These are phyloP conservation scores for Kregervanrija fluxuum DNA, from an alignment of 805 yeast species.

Conservation along the genomic window DNA sequence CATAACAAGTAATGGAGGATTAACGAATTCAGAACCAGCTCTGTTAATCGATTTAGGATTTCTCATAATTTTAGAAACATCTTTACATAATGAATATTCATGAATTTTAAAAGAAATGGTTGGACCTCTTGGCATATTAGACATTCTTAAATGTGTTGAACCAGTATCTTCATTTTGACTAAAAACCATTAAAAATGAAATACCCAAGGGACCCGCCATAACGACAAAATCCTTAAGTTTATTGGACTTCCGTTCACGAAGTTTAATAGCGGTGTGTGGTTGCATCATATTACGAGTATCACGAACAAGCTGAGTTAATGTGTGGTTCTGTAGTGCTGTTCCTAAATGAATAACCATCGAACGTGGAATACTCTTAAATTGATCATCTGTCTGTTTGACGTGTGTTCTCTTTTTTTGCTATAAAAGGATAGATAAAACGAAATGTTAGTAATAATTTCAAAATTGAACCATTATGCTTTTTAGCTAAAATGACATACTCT, in stretches of 20 bases:
- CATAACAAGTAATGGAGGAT: constrained; percentile 87
- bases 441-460: constrained; percentile 7
- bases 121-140: constrained; percentile 91
- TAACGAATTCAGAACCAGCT: constrained; percentile 52
- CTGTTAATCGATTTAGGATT: constrained; percentile 73
- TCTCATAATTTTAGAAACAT: constrained; percentile 60
- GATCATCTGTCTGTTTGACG: constrained; percentile 55
- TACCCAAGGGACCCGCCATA: constrained; percentile 97
- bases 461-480: not conserved
- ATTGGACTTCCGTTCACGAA: constrained; percentile 81
- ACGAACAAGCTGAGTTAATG: constrained; percentile 74
- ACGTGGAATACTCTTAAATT: constrained; percentile 67
- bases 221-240: constrained; percentile 88
- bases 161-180: constrained; percentile 76
- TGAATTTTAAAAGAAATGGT: constrained; percentile 75
- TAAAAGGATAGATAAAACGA: not conserved
- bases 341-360: constrained; percentile 94
- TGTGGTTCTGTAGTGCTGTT: constrained; percentile 61
- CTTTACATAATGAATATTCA: constrained; percentile 75
- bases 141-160: constrained; percentile 72
- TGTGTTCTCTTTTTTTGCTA: constrained; percentile 84
- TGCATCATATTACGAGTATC: constrained; percentile 90
- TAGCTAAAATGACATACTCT: constrained; percentile 23
- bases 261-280: constrained; percentile 89
- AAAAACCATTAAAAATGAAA: constrained; percentile 80